These are phyloP conservation scores for Limnanthes douglasii DNA, from an alignment of 345 rosid genomes.

Conservation along the genomic window DNA sequence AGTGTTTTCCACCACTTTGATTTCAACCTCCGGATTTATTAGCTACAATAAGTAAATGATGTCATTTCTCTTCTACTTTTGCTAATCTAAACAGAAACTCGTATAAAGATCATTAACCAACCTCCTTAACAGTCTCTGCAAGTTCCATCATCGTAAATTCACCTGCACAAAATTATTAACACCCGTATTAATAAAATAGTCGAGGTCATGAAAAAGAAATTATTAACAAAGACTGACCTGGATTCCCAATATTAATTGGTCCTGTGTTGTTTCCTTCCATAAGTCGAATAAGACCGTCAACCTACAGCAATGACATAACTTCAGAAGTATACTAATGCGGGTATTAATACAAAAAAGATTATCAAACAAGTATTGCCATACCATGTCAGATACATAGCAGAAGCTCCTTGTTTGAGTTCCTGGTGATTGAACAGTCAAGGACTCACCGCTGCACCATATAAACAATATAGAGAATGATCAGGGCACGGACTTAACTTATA, in stretches of 20 bases:
- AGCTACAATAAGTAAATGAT: constrained; percentile 29
- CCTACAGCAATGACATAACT: constrained; percentile 11
- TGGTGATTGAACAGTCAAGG: constrained; percentile 83
- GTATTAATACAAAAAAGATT: background rate
- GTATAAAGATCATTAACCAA: constrained; percentile 9
- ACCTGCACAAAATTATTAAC: constrained; percentile 21
- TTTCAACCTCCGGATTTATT: constrained; percentile 61
- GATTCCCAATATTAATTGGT: constrained; percentile 93
- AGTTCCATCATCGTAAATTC: constrained; percentile 91
- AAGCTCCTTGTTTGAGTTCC: constrained; percentile 98
- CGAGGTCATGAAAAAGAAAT: background rate
- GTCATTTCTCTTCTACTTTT: background rate
- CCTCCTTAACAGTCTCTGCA: constrained; percentile 92
- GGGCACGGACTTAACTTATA: too few relatives aligned
- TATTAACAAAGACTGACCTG: constrained; percentile 28
- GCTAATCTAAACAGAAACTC: background rate
- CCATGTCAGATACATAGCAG: constrained; percentile 99
- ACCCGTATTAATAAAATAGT: background rate
- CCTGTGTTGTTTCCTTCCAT: constrained; percentile 93
- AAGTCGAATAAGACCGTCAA: constrained; percentile 88
- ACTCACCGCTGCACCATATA: constrained; percentile 34
- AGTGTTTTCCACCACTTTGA: constrained; percentile 65
- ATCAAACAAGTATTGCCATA: constrained; percentile 6
- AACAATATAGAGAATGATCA: background rate
- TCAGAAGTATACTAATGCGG: too few relatives aligned